Percentiles rank a stretch among this genome's conserved stretches.
phyloP scores from a whole-genome alignment of 495 filamentous ascomycete species.

The Rhizodiscina lignyota region DNA sequence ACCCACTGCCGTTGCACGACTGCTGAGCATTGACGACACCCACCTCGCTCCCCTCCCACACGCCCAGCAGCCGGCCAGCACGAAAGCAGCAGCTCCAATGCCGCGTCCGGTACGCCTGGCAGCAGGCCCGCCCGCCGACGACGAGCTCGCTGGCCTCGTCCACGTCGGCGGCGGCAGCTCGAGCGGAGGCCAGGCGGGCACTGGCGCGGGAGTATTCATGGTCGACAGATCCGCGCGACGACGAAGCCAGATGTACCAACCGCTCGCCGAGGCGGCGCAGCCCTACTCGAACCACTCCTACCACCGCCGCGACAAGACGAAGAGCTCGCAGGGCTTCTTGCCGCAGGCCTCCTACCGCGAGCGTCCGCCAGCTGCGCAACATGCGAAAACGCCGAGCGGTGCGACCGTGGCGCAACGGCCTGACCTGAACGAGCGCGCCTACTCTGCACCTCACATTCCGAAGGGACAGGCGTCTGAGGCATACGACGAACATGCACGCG shows the following conservation, averaged over 20 bases:
- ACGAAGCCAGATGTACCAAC: neutral
- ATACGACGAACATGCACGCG: conserved; percentile 3
- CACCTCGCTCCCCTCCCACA: too few species aligned
- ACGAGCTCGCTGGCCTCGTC: neutral
- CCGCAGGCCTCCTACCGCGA: conserved; percentile 5
- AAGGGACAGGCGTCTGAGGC: conserved; percentile 3
- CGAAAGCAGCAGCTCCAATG: too few species aligned
- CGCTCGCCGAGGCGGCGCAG: neutral
- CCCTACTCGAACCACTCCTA: neutral
- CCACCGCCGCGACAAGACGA: conserved; percentile 8
- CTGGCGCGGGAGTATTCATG: too few species aligned
- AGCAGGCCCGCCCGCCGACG: neutral
- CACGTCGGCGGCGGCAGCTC: neutral
- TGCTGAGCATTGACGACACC: too few species aligned
- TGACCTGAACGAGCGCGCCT: conserved; percentile 13
- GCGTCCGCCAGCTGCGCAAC: conserved; percentile 5
- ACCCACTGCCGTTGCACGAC: too few species aligned
- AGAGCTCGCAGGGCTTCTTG: conserved; percentile 10
- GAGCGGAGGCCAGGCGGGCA: neutral
- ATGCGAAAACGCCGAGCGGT: neutral
- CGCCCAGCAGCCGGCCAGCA: too few species aligned
- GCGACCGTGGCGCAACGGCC: conserved; percentile 1
- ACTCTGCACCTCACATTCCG: conserved; percentile 15
- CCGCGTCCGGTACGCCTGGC: neutral
- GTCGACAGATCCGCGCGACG: neutral